These are phyloP conservation scores for Boletus rex-veris DNA, from an alignment of 768 basidiomycete genomes.

Conservation along the genomic window DNA sequence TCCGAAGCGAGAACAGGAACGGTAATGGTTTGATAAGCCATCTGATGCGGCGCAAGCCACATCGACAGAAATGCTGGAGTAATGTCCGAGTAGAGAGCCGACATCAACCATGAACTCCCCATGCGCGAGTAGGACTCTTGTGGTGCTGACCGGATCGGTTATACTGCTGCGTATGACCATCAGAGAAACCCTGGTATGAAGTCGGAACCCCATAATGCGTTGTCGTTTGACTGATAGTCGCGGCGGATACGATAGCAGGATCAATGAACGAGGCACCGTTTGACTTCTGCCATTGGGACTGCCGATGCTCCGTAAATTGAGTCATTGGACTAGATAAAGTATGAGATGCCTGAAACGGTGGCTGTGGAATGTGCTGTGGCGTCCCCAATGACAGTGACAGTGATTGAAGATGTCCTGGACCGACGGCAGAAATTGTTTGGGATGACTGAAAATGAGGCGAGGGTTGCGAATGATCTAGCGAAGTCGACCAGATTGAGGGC, in stretches of 20 bases:
- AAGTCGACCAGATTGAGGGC: slow-evolving; percentile 67
- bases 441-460: slow-evolving; percentile 12
- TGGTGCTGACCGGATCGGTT: slow-evolving; percentile 19
- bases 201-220: slow-evolving; percentile 4
- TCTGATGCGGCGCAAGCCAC: not conserved
- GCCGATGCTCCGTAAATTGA: slow-evolving; percentile 10
- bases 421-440: slow-evolving; percentile 6
- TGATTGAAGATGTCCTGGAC: slow-evolving; percentile 15
- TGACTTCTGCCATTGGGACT: slow-evolving; percentile 12
- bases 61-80: not conserved
- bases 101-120: slow-evolving; percentile 26
- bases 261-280: slow-evolving; percentile 13
- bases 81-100: not conserved
- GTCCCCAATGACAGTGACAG: slow-evolving; percentile 11
- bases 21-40: slow-evolving; percentile 11
- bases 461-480: slow-evolving; percentile 41
- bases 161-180: slow-evolving; percentile 13
- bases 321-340: slow-evolving; percentile 5
- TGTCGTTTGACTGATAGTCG: slow-evolving; percentile 1
- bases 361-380: slow-evolving; percentile 17
- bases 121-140: slow-evolving; percentile 16
- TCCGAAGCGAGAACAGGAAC: not conserved
- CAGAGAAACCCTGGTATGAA: slow-evolving; percentile 13
- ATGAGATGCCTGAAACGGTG: slow-evolving; percentile 10
- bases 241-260: slow-evolving; percentile 22